Evolutionary conservation across 257 asterid genomes (phyloP).

Genomic region (Solanum pennellii): DNA sequence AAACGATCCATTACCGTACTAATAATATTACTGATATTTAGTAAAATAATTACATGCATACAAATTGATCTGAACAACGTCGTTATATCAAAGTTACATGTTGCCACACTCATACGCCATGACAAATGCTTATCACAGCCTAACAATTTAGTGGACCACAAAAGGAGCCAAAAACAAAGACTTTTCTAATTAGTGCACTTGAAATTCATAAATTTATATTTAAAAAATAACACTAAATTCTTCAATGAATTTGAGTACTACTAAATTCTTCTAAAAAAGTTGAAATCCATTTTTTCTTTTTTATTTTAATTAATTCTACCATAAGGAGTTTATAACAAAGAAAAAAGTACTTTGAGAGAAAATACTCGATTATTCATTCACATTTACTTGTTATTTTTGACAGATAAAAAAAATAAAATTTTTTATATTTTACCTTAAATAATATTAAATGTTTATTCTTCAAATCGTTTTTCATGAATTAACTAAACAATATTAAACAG

Average conservation of each 20-base stretch:
- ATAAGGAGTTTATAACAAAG: neutral
- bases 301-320: neutral
- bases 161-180: neutral
- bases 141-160: conserved; percentile 30
- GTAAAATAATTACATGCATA: neutral
- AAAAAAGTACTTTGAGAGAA: neutral
- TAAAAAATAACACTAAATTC: neutral
- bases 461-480: neutral
- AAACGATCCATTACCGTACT: accelerated
- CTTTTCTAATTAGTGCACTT: neutral
- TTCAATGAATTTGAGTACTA: neutral
- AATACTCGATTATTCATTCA: too few species aligned
- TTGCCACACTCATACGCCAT: neutral
- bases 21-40: neutral
- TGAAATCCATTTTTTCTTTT: neutral
- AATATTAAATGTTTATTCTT: too few species aligned
- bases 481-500: neutral
- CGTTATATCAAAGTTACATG: neutral
- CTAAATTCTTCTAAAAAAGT: neutral
- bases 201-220: conserved; percentile 4
- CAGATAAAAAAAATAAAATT: too few species aligned
- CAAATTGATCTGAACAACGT: neutral
- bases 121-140: conserved; percentile 4
- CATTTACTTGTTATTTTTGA: too few species aligned
- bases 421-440: too few species aligned